Evolutionary conservation across 1,284 basidiomycete genomes (phyloP), one percentile per base, ranked within the genome.

Genomic region (Ustilago tritici): DNA sequence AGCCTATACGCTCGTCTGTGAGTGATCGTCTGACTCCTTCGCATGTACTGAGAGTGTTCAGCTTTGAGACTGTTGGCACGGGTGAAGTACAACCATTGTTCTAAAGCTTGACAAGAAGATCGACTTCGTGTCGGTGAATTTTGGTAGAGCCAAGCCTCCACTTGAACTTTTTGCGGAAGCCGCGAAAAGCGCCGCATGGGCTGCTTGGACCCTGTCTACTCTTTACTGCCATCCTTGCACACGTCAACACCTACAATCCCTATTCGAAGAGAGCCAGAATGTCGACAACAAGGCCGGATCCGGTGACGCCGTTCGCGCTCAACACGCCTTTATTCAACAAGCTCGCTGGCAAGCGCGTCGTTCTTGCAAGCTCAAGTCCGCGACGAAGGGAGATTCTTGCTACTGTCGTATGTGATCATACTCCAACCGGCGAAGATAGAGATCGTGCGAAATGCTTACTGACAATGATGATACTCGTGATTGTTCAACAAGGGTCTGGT

Each of bases 401-500:
- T 7, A 66, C 75, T 4, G 77, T 84, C 6, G 81, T 82, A 61
- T 40, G 80, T 32, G 14, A 8, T 19, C 19, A 19, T 46, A 10
- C n/a, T 12, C 28, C 28, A 28, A 19, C 19, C 3, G 3, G 34
- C 17, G 40, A 9, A 19, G 23, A n/a, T 14, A 31, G 32, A 17
- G 34, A 17, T 15, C 5, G 14, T 7, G 19, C 17, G 41, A 12
- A 35, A 38, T 28, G 35, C 0, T 56, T 28, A 15, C 58, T 65
- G 62, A 70, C 19, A 11, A 2, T 46, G 14, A 4, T 11, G 15
- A 10, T 32, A 19, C 9, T 49, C 2, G 8, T 28, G 4, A 19
- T 47, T 58, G 2, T 11, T 12, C 23, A 35, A 82, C 28, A 95
- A 28, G 93, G 95, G 95, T 17, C 85, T 98, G 36, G 88, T 89